Base-by-base conservation (phyloP, 805 yeast genomes). In the Diddensiella santjacobensis region DNA sequence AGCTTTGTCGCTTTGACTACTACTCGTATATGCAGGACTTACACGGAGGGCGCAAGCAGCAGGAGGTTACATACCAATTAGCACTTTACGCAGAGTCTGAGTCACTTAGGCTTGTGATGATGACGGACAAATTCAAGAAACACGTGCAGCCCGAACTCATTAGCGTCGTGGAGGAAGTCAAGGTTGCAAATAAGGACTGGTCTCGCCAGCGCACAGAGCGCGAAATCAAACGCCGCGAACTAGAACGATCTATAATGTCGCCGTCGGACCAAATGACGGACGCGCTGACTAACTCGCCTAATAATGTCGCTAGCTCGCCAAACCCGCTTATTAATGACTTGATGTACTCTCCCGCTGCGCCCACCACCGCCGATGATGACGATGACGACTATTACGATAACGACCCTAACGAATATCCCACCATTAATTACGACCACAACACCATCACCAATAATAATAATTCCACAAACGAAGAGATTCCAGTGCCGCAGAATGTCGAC, bases 31-130 rank as follows among this genome's bases (percentile, higher is more conserved):
- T 71, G 47, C 63, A 61, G 38, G 75, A 71, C 40, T 51, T 71
- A 15, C 70, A 69, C 39, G 71, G 71, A 2, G 75, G 75, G 1
- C 55, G 74, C 10, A 70, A 69, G 50, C 69, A 66, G 49, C 72
- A 70, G 48, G 66, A 64, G 15, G 56, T 70, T 30, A 59, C 68
- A 17, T 67, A 56, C 39, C 67, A 66, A 23, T 44, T 71, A 29
- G 66, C 71, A 2, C 56, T 58, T 20, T 71, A 60, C 42, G 68
- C 69, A 3, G 68, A 68, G 49, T 45, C 61, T n/a, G 58, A 66
- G 38, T 55, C 66, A 17, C 61, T 58, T 17, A 50, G 61, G 10
- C 56, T 59, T 19, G 53, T 62, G 17, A 54, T 56, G 4, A 50
- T 60, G 1, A 63, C 67, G 13, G 60, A 54, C 11, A 54, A 50